phyloP scores from a whole-genome alignment of 257 asterid species.

The Scutellaria minor region DNA sequence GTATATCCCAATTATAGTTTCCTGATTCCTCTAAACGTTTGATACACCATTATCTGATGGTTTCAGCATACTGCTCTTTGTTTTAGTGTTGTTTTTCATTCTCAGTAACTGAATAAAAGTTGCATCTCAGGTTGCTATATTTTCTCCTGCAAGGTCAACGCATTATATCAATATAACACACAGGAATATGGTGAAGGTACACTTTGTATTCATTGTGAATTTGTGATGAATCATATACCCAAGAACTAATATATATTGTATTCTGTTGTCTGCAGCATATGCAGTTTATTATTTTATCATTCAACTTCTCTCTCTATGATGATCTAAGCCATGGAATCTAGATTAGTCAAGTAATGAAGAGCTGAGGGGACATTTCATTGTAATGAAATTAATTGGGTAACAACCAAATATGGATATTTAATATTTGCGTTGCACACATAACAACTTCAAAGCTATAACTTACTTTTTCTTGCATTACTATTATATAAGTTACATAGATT shows the following conservation, averaged over 20 bases:
- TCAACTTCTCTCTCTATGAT: slow-evolving; percentile 15
- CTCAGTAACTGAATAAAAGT: slow-evolving; percentile 34
- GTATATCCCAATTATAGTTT: slow-evolving; percentile 45
- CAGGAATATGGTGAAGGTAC: slow-evolving; percentile 73
- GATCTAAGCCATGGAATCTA: slow-evolving; percentile 24
- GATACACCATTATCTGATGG: background rate
- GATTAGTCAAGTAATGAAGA: background rate
- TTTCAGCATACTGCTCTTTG: slow-evolving; percentile 27
- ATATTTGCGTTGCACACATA: background rate
- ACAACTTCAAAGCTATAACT: slow-evolving; percentile 14
- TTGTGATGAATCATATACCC: slow-evolving; percentile 10
- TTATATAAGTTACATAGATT: slow-evolving; percentile 4
- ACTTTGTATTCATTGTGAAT: background rate
- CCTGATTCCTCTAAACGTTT: slow-evolving; percentile 15
- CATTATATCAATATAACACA: slow-evolving; percentile 77
- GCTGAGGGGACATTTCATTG: background rate
- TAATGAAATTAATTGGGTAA: slow-evolving; percentile 5
- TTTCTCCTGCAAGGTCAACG: slow-evolving; percentile 67
- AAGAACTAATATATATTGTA: background rate
- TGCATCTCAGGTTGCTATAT: slow-evolving; percentile 75
- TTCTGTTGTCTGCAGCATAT: background rate
- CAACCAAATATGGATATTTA: slow-evolving; percentile 10
- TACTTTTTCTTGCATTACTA: slow-evolving; percentile 3
- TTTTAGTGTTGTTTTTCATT: slow-evolving; percentile 28
- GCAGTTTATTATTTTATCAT: slow-evolving; percentile 4